Evolutionary conservation across 2,329 filamentous ascomycete species (phyloP), one percentile per base, ranked within the genome.

Genomic region (Verticillium longisporum): DNA sequence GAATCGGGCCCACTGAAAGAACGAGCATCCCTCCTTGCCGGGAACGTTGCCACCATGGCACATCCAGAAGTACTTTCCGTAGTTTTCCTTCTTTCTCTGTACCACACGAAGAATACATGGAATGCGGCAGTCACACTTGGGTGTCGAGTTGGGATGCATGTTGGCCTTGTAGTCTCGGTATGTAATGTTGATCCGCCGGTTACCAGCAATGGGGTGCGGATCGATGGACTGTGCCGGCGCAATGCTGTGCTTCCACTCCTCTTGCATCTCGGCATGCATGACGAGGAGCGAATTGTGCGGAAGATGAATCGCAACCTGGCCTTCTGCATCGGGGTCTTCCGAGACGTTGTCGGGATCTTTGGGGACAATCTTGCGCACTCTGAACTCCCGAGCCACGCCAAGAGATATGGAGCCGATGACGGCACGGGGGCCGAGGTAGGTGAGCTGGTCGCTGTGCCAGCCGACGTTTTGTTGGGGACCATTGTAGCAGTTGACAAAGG

Each of bases 191-290:
- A 99, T 93, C 50, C 95, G 83, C 65, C 86, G 88, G 67, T 87
- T 92, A 0, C 88, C 89, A 0, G 93, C 84, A 1, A 97, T 72
- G 0, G 93, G 91, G 72, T 99, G 95, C 1, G 92, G 91, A 63
- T 92, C 89, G 62, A 98, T 90, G 4, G 88, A 85, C 57, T 82
- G 80, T 0, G 90, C 88, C 0, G 92, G 90, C 0, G 87, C 81
- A 54, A 99, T 90, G 66, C 85, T 84, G 73, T 99, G 95, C 73
- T 97, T 98, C 92, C 92, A 98, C 70, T 90, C 88, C 71, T 98
- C 94, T 71, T 98, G 94, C 91, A 97, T 98, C 71, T 96, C 92
- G 1, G 94, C 93, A 70, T 98, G 93, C 95, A 99, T 98, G 10
- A 98, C 81, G 0, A 99, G 81, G 0, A 98, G 82, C 0, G 91